Evolutionary conservation across 192 early-diverging fungal species (phyloP).

Genomic region (Coemansia reversa): DNA sequence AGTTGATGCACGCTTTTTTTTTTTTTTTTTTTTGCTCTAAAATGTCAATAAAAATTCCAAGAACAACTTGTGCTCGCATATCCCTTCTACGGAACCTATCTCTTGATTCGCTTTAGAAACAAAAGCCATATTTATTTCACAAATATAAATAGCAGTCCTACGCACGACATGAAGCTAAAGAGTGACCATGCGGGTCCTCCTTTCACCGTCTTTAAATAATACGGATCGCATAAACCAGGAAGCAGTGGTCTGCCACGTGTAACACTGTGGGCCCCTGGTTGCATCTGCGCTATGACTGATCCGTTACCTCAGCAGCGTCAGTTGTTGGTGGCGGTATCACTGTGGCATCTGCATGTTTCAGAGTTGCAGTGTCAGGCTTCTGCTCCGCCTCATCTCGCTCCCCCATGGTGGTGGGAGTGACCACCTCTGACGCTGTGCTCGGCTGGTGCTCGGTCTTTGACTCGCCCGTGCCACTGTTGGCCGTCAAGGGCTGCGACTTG

Average conservation of each 20-base stretch:
- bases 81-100: not conserved
- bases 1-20: not conserved
- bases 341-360: not conserved
- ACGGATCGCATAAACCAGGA: not conserved
- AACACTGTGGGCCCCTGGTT: not conserved
- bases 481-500: not conserved
- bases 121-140: not conserved
- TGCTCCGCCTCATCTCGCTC: slow-evolving; percentile 9
- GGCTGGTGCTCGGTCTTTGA: slow-evolving; percentile 11
- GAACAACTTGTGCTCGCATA: not conserved
- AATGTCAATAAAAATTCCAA: not conserved
- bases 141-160: not conserved
- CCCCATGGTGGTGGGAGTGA: slow-evolving; percentile 14
- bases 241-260: not conserved
- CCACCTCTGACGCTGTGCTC: slow-evolving; percentile 12
- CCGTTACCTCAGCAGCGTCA: not conserved
- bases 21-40: not conserved
- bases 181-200: no score
- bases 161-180: not conserved
- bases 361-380: slow-evolving; percentile 8
- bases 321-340: not conserved
- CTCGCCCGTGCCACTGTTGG: not conserved
- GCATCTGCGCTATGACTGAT: not conserved
- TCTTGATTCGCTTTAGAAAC: not conserved
- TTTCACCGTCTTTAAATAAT: no score